These are phyloP conservation scores for Neofusicoccum kwambonambiense DNA, from an alignment of 2,329 filamentous ascomycete genomes.

Conservation along the genomic window DNA sequence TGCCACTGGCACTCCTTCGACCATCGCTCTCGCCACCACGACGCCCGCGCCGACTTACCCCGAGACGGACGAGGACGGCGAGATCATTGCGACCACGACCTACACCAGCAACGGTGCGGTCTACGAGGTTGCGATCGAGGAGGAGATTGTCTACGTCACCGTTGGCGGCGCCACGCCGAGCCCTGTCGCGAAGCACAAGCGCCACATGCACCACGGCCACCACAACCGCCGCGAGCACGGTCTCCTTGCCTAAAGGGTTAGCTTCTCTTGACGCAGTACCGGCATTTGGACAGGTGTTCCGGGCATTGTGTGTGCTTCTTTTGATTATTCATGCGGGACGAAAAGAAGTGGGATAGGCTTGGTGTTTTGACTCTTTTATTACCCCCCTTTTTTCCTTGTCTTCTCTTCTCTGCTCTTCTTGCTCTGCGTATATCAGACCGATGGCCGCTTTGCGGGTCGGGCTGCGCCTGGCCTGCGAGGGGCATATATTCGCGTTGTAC, in stretches of 20 bases:
- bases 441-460: background rate
- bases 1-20: background rate
- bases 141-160: constrained; percentile 44
- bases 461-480: background rate
- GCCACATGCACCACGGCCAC: constrained; percentile 30
- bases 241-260: constrained; percentile 2
- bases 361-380: constrained; percentile 11
- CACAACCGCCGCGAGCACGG: constrained; percentile 25
- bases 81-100: constrained; percentile 40
- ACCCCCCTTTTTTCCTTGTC: background rate
- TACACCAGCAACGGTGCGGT: constrained; percentile 45
- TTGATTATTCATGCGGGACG: constrained; percentile 14
- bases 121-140: constrained; percentile 46
- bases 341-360: constrained; percentile 9
- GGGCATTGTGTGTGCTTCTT: background rate
- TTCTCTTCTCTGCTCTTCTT: background rate
- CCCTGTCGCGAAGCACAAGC: constrained; percentile 24
- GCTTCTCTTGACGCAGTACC: background rate
- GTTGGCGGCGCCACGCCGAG: constrained; percentile 28
- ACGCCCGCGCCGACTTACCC: constrained; percentile 14
- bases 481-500: background rate
- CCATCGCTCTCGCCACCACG: background rate
- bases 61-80: constrained; percentile 12
- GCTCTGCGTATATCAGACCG: constrained; percentile 8
- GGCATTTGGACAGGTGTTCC: constrained; percentile 8